Conservation (phyloP, 2,329 filamentous ascomycete species). For the Teratosphaeria zuluensis region DNA sequence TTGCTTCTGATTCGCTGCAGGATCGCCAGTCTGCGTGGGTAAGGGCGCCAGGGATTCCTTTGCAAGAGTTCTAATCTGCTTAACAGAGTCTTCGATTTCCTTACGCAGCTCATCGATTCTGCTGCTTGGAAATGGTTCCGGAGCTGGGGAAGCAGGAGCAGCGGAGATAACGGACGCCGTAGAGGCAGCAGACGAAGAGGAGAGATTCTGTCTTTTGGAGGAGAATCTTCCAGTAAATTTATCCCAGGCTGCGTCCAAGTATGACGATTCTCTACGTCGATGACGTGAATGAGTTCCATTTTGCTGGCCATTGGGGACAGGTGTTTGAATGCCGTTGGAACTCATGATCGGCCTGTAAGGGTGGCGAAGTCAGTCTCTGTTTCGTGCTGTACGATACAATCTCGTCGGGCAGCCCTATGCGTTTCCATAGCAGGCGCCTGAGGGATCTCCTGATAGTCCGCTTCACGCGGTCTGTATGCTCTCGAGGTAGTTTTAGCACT, state of each 20-base stretch:
- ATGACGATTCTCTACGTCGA: neutral
- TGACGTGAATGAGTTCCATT: neutral
- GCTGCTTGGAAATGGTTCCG: constrained; percentile 12
- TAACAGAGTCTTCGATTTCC: constrained; percentile 16
- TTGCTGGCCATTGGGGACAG: neutral
- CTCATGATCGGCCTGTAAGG: neutral
- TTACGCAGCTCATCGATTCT: constrained; percentile 16
- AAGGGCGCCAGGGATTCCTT: constrained; percentile 24
- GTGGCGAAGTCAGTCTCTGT: neutral
- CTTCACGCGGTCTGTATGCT: neutral
- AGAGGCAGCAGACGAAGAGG: too few relatives aligned
- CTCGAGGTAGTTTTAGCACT: neutral
- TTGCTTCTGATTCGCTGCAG: constrained; percentile 24
- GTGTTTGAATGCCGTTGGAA: neutral
- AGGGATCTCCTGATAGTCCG: neutral
- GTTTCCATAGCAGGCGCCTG: neutral
- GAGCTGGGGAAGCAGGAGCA: neutral
- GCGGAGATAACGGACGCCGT: neutral
- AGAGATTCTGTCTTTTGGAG: neutral
- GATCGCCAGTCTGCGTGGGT: constrained; percentile 35
- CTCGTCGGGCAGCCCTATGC: neutral
- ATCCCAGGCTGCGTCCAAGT: neutral
- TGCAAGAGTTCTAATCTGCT: constrained; percentile 19
- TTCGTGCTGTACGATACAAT: neutral
- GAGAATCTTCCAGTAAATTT: neutral